A percentile compares a stretch with the other conserved stretches of the same genome.
These are phyloP conservation scores for Collybia mongolica DNA, from an alignment of 768 basidiomycete species.

Conservation along the genomic window DNA sequence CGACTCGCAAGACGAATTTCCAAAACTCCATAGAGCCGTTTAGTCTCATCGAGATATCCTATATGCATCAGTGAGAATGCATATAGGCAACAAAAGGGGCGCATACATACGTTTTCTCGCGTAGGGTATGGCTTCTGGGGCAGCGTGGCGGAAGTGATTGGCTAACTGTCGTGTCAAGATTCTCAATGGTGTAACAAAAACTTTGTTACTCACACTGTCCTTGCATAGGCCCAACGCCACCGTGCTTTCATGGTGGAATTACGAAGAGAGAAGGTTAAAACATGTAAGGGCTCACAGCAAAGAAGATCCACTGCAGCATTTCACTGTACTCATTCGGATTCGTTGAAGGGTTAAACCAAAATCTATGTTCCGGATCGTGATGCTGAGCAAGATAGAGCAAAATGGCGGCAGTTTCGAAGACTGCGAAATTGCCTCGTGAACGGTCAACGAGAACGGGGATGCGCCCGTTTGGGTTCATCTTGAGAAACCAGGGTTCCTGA, in stretches of 20 bases:
- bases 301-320: conserved; percentile 86
- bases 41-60: conserved; percentile 81
- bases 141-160: conserved; percentile 64
- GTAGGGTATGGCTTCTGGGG: conserved; percentile 69
- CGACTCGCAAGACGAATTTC: conserved; percentile 69
- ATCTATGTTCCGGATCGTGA: conserved; percentile 74
- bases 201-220: conserved; percentile 46
- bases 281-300: conserved; percentile 44
- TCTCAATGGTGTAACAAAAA: neutral
- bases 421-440: conserved; percentile 54
- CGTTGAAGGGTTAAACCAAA: conserved; percentile 57
- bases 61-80: conserved; percentile 9
- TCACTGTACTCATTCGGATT: conserved; percentile 66
- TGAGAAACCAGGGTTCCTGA: conserved; percentile 69
- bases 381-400: conserved; percentile 76
- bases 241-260: conserved; percentile 48
- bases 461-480: conserved; percentile 70
- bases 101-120: conserved; percentile 52
- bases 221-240: conserved; percentile 85
- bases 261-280: neutral
- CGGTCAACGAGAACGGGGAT: conserved; percentile 70
- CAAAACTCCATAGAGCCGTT: conserved; percentile 78
- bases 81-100: neutral
- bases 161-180: conserved; percentile 26
- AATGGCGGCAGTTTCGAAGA: conserved; percentile 84